These are phyloP conservation scores for Polyplosphaeria fusca DNA, from an alignment of 495 filamentous ascomycete species.

Conservation along the genomic window DNA sequence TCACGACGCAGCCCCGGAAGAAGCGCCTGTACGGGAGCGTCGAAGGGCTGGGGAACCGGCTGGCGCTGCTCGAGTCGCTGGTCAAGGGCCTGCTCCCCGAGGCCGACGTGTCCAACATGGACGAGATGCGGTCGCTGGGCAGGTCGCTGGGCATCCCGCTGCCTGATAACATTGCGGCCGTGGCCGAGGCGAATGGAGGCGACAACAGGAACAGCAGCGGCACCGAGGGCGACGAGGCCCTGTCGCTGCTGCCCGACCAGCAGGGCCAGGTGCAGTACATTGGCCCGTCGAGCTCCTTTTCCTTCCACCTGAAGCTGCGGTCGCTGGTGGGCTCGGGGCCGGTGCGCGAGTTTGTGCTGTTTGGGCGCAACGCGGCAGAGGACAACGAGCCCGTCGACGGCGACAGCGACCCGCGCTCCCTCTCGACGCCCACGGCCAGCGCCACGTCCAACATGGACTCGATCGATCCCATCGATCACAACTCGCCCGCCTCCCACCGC, in stretches of 20 bases:
- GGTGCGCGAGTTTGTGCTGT: constrained; percentile 26
- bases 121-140: constrained; percentile 41
- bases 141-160: constrained; percentile 36
- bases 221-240: constrained; percentile 13
- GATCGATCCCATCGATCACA: constrained; percentile 8
- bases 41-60: constrained; percentile 48
- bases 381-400: constrained; percentile 20
- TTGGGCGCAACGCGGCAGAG: constrained; percentile 35
- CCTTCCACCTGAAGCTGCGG: constrained; percentile 38
- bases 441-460: constrained; percentile 14
- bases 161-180: constrained; percentile 33
- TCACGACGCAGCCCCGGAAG: constrained; percentile 49
- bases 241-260: constrained; percentile 39
- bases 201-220: constrained; percentile 5
- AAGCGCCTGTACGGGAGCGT: constrained; percentile 51
- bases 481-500: constrained; percentile 20
- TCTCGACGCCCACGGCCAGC: constrained; percentile 24
- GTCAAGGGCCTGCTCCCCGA: constrained; percentile 48
- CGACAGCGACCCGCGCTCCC: constrained; percentile 10
- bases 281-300: constrained; percentile 42
- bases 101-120: constrained; percentile 42
- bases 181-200: neutral
- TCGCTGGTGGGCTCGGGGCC: constrained; percentile 32
- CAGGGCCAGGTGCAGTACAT: constrained; percentile 43
- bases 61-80: constrained; percentile 47